Evolutionary conservation across 1,139 yeast species (phyloP).

Genomic region (Pichia norvegensis): DNA sequence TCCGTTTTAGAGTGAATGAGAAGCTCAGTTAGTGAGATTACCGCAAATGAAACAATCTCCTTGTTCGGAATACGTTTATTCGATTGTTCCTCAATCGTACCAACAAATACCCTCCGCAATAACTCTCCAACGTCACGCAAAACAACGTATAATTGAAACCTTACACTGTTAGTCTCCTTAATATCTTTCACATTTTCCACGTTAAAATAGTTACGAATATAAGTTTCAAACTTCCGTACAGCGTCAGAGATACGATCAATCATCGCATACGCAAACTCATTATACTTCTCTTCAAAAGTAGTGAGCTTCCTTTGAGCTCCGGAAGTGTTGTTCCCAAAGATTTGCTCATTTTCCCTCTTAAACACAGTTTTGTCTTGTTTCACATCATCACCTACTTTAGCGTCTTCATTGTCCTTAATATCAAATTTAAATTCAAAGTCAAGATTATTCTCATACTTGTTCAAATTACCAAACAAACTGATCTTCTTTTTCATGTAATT

Average conservation of each 20-base stretch:
- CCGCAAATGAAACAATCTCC: conserved; percentile 53
- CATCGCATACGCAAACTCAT: neutral
- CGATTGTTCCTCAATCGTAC: conserved; percentile 46
- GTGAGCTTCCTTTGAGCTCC: conserved; percentile 2
- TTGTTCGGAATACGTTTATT: conserved; percentile 54
- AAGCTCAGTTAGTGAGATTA: conserved; percentile 52
- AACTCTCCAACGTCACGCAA: conserved; percentile 1
- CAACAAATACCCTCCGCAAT: conserved; percentile 30
- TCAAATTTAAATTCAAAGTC: conserved; percentile 8
- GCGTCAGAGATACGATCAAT: conserved; percentile 15
- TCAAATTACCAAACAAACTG: conserved; percentile 16
- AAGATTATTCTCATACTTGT: conserved; percentile 7
- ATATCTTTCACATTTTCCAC: neutral
- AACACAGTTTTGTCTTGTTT: conserved; percentile 9
- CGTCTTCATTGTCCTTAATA: neutral
- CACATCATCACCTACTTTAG: neutral
- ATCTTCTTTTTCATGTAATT: conserved; percentile 9
- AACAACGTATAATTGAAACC: conserved; percentile 1
- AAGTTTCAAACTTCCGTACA: conserved; percentile 21
- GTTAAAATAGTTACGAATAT: neutral
- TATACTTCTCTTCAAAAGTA: conserved; percentile 3
- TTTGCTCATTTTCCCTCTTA: conserved; percentile 4
- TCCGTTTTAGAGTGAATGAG: conserved; percentile 56
- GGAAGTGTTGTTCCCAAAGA: conserved; percentile 1
- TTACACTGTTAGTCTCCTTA: neutral